These are phyloP conservation scores for Ottelia alismoides DNA, from an alignment of 106 monocot genomes.

Conservation along the genomic window DNA sequence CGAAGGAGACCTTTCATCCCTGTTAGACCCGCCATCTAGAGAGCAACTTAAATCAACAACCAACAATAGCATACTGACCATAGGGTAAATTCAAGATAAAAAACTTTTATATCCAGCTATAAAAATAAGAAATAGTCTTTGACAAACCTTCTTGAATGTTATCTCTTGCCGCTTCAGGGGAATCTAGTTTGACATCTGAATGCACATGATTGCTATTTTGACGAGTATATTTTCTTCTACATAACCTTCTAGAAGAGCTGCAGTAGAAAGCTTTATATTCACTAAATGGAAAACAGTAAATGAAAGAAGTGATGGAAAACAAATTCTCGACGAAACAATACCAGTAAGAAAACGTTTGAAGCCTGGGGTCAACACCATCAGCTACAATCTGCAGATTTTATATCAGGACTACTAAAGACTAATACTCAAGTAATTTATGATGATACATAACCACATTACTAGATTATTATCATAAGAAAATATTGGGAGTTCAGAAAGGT, in stretches of 20 bases:
- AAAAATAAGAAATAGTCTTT: neutral
- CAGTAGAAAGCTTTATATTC: too few relatives aligned
- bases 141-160: slow-evolving; percentile 29
- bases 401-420: too few relatives aligned
- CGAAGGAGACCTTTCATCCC: slow-evolving; percentile 21
- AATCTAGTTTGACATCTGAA: slow-evolving; percentile 55
- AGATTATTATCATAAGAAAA: too few relatives aligned
- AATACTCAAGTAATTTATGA: too few relatives aligned
- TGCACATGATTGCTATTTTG: slow-evolving; percentile 45
- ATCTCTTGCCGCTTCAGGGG: slow-evolving; percentile 34
- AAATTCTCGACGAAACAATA: too few relatives aligned
- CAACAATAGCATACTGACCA: neutral
- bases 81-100: neutral
- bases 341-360: slow-evolving; percentile 83
- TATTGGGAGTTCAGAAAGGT: too few relatives aligned
- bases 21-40: slow-evolving; percentile 29
- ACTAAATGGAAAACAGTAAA: too few relatives aligned
- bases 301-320: too few relatives aligned
- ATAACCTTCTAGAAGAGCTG: too few relatives aligned
- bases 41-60: neutral
- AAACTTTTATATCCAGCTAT: too few relatives aligned
- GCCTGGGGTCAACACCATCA: slow-evolving; percentile 86
- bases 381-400: slow-evolving; percentile 52
- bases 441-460: too few relatives aligned
- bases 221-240: too few relatives aligned